These are phyloP conservation scores for Moesziomyces globuligerus DNA, from an alignment of 1,284 basidiomycete species.

Conservation along the genomic window DNA sequence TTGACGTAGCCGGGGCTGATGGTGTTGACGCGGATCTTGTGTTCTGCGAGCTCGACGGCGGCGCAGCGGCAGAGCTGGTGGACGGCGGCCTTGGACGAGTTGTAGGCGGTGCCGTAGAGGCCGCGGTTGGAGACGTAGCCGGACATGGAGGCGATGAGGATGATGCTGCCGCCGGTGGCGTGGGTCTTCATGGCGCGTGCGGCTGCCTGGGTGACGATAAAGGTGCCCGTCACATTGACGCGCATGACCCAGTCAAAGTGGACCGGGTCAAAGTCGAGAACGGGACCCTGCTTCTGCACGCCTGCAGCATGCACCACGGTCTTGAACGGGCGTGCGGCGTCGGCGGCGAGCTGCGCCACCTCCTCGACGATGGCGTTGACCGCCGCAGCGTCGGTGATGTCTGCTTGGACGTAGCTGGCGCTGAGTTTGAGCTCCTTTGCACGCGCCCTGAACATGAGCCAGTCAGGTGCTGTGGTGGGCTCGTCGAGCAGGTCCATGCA, in stretches of 20 bases:
- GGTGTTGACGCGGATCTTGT: conserved; percentile 71
- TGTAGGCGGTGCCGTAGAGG: conserved; percentile 78
- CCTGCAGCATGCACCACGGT: conserved; percentile 80
- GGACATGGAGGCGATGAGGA: conserved; percentile 85
- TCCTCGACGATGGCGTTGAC: conserved; percentile 59
- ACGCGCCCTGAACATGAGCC: conserved; percentile 67
- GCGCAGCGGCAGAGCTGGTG: conserved; percentile 82
- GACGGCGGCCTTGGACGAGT: conserved; percentile 81
- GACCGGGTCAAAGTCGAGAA: conserved; percentile 76
- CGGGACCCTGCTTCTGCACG: conserved; percentile 74
- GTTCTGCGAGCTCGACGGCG: conserved; percentile 80
- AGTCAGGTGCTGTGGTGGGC: conserved; percentile 74
- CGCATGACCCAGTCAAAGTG: conserved; percentile 75
- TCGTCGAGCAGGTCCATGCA: conserved; percentile 77
- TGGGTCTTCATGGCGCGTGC: conserved; percentile 79
- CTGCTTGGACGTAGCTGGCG: conserved; percentile 65
- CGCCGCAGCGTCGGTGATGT: conserved; percentile 72
- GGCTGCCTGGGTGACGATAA: conserved; percentile 80
- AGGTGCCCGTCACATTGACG: conserved; percentile 80
- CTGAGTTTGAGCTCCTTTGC: conserved; percentile 74
- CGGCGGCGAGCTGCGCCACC: conserved; percentile 50
- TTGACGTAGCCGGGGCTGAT: conserved; percentile 57
- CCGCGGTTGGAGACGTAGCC: conserved; percentile 81
- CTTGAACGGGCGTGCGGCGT: conserved; percentile 72
- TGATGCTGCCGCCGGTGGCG: conserved; percentile 77